Percentiles rank a stretch among this genome's conserved stretches.
Conservation (phyloP, 257 asterid genomes). For the Schizonepeta tenuifolia region DNA sequence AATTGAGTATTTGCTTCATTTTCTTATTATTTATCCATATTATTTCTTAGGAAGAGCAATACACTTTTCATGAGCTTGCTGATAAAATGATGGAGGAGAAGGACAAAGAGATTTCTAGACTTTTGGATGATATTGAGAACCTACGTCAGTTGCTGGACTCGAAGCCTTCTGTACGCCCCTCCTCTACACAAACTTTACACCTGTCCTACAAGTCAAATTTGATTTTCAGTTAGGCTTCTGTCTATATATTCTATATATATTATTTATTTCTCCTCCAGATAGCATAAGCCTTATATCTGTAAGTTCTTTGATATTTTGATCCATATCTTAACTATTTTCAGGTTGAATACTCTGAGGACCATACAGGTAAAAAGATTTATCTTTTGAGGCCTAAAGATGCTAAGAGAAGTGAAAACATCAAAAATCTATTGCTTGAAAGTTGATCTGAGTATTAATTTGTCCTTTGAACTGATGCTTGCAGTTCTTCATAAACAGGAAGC, state of each 20-base stretch:
- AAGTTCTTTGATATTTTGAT: slow-evolving; percentile 40
- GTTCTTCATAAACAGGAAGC: slow-evolving; percentile 67
- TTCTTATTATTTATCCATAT: slow-evolving; percentile 32
- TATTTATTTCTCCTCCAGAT: slow-evolving; percentile 19
- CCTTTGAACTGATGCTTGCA: slow-evolving; percentile 48
- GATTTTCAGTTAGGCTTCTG: slow-evolving; percentile 31
- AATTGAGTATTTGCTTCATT: slow-evolving; percentile 27
- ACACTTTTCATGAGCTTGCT: slow-evolving; percentile 88
- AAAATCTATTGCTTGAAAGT: slow-evolving; percentile 26
- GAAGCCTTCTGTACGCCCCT: slow-evolving; percentile 62
- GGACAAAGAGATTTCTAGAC: slow-evolving; percentile 84
- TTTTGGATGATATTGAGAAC: slow-evolving; percentile 74
- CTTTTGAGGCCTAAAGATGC: slow-evolving; percentile 7
- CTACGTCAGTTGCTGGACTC: slow-evolving; percentile 71
- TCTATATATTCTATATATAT: slow-evolving; percentile 20
- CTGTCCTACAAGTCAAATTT: slow-evolving; percentile 27
- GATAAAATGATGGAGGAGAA: slow-evolving; percentile 97
- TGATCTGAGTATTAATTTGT: slow-evolving; percentile 20
- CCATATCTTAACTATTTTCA: slow-evolving; percentile 41
- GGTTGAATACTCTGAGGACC: slow-evolving; percentile 57
- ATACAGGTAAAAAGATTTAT: slow-evolving; percentile 56
- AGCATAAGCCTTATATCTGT: slow-evolving; percentile 26
- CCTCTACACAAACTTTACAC: slow-evolving; percentile 31
- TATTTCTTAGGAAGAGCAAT: slow-evolving; percentile 77
- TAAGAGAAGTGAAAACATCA: slow-evolving; percentile 20